Conservation (phyloP, 768 basidiomycete species). For the Tephrocybe sp. region DNA sequence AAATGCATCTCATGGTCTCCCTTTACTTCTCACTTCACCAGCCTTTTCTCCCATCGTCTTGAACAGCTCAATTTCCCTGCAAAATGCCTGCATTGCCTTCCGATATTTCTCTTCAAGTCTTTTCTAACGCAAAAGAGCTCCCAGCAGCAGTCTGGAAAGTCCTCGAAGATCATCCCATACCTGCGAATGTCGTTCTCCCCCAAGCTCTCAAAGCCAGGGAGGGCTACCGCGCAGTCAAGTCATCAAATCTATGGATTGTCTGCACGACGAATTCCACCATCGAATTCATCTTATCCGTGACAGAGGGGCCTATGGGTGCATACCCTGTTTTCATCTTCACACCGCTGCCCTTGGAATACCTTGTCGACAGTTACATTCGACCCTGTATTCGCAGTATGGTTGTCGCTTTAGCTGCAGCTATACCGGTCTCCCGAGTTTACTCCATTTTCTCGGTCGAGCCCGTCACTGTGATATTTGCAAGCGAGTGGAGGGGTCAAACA, state of each 20-base stretch:
- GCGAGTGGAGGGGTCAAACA: constrained; percentile 48
- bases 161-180: constrained; percentile 34
- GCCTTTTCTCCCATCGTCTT: background rate
- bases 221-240: constrained; percentile 15
- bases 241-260: constrained; percentile 34
- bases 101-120: constrained; percentile 13
- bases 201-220: constrained; percentile 28
- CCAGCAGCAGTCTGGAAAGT: constrained; percentile 36
- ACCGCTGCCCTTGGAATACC: constrained; percentile 36
- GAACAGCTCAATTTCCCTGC: background rate
- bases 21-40: background rate
- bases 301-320: constrained; percentile 49
- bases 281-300: constrained; percentile 61
- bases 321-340: constrained; percentile 71
- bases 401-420: constrained; percentile 26
- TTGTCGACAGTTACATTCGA: constrained; percentile 35
- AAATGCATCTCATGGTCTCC: no score
- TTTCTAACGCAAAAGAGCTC: constrained; percentile 32
- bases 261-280: constrained; percentile 26
- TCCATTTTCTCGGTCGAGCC: constrained; percentile 62
- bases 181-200: constrained; percentile 45
- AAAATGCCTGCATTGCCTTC: constrained; percentile 15
- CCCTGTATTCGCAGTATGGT: constrained; percentile 45
- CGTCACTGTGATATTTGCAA: constrained; percentile 46
- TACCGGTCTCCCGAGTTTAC: constrained; percentile 46